Conservation (phyloP, 2,329 filamentous ascomycete genomes). For the Xylariaceae sp. region DNA sequence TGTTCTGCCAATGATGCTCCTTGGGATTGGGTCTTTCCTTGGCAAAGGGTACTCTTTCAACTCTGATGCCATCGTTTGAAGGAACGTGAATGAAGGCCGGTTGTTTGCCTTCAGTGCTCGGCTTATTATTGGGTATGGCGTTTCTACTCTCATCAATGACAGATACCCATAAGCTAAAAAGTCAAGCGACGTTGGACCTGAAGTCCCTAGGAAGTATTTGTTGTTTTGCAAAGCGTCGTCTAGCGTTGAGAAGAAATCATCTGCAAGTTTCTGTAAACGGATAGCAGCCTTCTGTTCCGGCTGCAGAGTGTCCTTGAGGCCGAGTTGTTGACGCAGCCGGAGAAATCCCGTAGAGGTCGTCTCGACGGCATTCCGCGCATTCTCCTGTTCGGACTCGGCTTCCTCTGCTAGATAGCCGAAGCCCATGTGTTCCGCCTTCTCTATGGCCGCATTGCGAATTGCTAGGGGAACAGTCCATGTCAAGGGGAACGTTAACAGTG, state of each 20-base stretch:
- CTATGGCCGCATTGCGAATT: constrained; percentile 67
- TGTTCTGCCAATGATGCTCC: constrained; percentile 17
- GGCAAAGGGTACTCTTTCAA: constrained; percentile 16
- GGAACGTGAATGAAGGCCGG: constrained; percentile 24
- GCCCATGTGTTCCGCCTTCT: constrained; percentile 67
- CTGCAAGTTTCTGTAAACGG: constrained; percentile 69
- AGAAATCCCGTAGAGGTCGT: constrained; percentile 35
- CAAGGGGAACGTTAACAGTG: constrained; percentile 78
- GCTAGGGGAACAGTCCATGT: constrained; percentile 82
- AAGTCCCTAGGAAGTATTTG: constrained; percentile 48
- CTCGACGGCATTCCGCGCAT: constrained; percentile 32
- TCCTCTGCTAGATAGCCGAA: constrained; percentile 67
- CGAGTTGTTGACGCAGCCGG: constrained; percentile 30
- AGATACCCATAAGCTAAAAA: constrained; percentile 81
- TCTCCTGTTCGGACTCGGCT: constrained; percentile 34
- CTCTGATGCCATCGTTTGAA: constrained; percentile 16
- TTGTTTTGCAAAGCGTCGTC: constrained; percentile 58
- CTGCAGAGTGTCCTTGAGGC: constrained; percentile 46
- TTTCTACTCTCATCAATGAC: constrained; percentile 61
- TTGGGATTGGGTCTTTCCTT: constrained; percentile 18
- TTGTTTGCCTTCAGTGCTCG: constrained; percentile 26
- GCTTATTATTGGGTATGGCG: constrained; percentile 45
- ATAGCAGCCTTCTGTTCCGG: constrained; percentile 73
- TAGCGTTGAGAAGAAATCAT: constrained; percentile 69
- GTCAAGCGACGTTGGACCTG: constrained; percentile 63